phyloP scores from a whole-genome alignment of 495 filamentous ascomycete genomes.

The Penicillium angulare region DNA sequence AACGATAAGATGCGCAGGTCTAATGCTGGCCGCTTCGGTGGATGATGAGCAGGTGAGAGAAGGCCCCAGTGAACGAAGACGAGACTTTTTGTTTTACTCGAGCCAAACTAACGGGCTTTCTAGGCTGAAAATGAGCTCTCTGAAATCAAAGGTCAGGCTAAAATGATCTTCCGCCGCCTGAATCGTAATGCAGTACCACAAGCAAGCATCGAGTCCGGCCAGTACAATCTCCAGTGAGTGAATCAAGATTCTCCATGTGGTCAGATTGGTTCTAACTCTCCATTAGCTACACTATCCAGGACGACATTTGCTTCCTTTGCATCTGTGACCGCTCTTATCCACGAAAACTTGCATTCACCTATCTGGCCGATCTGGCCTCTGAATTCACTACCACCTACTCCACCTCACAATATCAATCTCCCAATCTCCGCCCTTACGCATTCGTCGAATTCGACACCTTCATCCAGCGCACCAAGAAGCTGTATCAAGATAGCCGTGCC shows the following conservation, averaged over 20 bases:
- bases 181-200: constrained; percentile 85
- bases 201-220: constrained; percentile 84
- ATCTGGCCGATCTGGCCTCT: constrained; percentile 84
- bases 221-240: constrained; percentile 83
- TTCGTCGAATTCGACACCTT: constrained; percentile 98
- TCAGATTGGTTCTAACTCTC: not conserved
- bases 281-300: constrained; percentile 76
- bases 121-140: constrained; percentile 72
- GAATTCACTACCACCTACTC: constrained; percentile 92
- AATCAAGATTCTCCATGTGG: not conserved
- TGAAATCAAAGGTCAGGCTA: constrained; percentile 87
- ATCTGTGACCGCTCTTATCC: constrained; percentile 93
- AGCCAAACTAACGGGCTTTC: not conserved
- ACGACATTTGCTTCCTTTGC: constrained; percentile 83
- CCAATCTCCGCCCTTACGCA: constrained; percentile 82
- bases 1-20: constrained; percentile 54
- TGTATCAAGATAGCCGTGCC: constrained; percentile 91
- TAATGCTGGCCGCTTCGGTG: constrained; percentile 92
- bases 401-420: constrained; percentile 64
- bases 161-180: constrained; percentile 82
- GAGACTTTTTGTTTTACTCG: not conserved
- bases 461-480: constrained; percentile 87
- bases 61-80: not conserved
- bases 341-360: constrained; percentile 97
- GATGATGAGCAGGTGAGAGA: constrained; percentile 75